Evolutionary conservation across 192 early-diverging fungal genomes (phyloP).

Genomic region (Coemansia sp.): DNA sequence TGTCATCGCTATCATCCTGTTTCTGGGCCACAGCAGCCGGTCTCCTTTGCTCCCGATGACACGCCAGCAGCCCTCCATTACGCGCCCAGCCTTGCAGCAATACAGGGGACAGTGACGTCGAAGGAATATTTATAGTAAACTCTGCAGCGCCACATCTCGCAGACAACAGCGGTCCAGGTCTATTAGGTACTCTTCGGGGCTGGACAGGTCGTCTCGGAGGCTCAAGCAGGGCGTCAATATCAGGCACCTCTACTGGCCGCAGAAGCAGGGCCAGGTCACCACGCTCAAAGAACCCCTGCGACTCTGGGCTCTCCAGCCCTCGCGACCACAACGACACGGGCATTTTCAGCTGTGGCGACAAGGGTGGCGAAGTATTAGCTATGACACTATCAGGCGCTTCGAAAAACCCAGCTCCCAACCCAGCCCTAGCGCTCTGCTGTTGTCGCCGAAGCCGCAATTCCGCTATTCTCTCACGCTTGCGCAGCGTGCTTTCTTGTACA

Average conservation of each 20-base stretch:
- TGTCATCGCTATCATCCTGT: slow-evolving; percentile 11
- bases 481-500: slow-evolving; percentile 28
- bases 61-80: not conserved
- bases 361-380: not conserved
- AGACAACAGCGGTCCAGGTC: not conserved
- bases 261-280: slow-evolving; percentile 40
- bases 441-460: slow-evolving; percentile 40
- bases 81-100: slow-evolving; percentile 20
- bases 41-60: slow-evolving; percentile 13
- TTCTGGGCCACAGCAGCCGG: slow-evolving; percentile 12
- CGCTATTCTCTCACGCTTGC: slow-evolving; percentile 43
- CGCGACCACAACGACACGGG: not conserved
- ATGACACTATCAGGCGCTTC: not conserved
- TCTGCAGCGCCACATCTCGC: slow-evolving; percentile 17
- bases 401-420: not conserved
- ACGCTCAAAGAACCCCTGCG: slow-evolving; percentile 40
- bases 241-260: slow-evolving; percentile 26
- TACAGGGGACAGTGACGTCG: slow-evolving; percentile 48
- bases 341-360: not conserved
- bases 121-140: slow-evolving; percentile 52
- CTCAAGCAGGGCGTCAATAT: slow-evolving; percentile 8
- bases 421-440: slow-evolving; percentile 8
- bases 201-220: slow-evolving; percentile 14
- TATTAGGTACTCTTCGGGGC: not conserved
- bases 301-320: slow-evolving; percentile 1